Base-by-base conservation (phyloP, 805 yeast genomes). In the Ogataea methanolica region DNA sequence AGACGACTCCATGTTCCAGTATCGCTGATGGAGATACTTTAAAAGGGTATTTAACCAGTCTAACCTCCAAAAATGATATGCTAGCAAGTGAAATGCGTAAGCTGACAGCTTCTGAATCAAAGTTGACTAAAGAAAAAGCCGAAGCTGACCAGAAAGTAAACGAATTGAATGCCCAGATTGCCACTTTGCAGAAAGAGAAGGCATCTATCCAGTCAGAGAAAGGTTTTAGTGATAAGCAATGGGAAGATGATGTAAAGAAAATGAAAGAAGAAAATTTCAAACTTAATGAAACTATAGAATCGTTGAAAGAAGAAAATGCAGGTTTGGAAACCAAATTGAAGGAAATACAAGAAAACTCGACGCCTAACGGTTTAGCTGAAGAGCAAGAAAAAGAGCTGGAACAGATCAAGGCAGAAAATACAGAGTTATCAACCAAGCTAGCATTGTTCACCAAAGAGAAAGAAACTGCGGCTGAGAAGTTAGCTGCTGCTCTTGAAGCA, bases 1-100 rank as follows among this genome's bases (percentile, higher is more conserved):
- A 92, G 57, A 68, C 78, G 53, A 91, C 97, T 0, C 98, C 98
- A 0, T 75, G 88, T 43, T 75, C 86, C 1, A 76, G 83, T 34
- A 79, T 94, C 21, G 69, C 83, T 0, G 96, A 92, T 59, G 79
- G 85, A 1, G 87, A 80, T 9, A 70, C 79, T 7, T 69, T 92
- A 36, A 79, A 82, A 33, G 89, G 84, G 37, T 91, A 83, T 63
- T 73, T 92, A 43, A 71, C 74, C 36, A 82, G 86, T 31, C 63
- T 87, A 43, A 76, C 75, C 19, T 73, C 79, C 43, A 85, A 86
- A 58, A 80, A 77, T 33, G 71, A 70, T 1, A 62, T 91, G 68
- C 70, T 85, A 48, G 80, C 76, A 54, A 75, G 73, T 1, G 97
- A 92, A 60, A 67, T 91, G 58, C 73, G 82, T 45, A 72, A 76